phyloP scores from a whole-genome alignment of 257 asterid species.

The Nicotiana obtusifolia region DNA sequence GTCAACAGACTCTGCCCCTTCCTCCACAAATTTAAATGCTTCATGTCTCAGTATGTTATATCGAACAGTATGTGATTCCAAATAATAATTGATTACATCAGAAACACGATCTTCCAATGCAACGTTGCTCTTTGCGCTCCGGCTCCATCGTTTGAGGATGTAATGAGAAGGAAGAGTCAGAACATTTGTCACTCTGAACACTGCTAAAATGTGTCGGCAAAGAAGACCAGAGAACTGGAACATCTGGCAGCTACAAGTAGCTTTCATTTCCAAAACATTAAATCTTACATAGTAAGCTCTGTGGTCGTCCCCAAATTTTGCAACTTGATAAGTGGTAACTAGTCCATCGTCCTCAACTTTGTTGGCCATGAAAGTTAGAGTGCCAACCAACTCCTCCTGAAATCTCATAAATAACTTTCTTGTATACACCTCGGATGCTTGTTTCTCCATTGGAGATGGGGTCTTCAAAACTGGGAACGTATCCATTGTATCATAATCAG shows the following conservation, averaged over 20 bases:
- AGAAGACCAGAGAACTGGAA: conserved; percentile 95
- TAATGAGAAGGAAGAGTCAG: conserved; percentile 88
- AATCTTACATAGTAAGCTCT: conserved; percentile 67
- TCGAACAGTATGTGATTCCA: conserved; percentile 96
- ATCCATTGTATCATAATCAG: conserved; percentile 86
- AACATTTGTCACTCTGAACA: conserved; percentile 85
- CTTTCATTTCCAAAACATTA: conserved; percentile 90
- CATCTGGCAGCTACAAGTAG: conserved; percentile 88
- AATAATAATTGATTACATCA: conserved; percentile 55
- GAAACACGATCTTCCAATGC: conserved; percentile 52
- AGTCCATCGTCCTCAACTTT: conserved; percentile 76
- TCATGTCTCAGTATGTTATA: conserved; percentile 79
- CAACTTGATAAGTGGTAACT: conserved; percentile 64
- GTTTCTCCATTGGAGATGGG: conserved; percentile 99
- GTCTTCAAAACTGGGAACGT: conserved; percentile 62
- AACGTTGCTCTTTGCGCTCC: conserved; percentile 81
- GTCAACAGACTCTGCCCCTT: conserved; percentile 69
- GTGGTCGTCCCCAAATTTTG: conserved; percentile 83
- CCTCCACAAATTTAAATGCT: conserved; percentile 79
- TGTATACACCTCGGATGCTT: conserved; percentile 86
- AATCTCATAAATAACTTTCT: conserved; percentile 74
- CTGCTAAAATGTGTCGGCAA: conserved; percentile 86
- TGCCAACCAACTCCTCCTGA: conserved; percentile 90
- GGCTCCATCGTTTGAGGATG: conserved; percentile 84
- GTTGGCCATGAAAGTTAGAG: conserved; percentile 85